Evolutionary conservation across 2,329 filamentous ascomycete genomes (phyloP), one percentile per base, ranked within the genome.

Genomic region (Ophiostoma tasmaniense): DNA sequence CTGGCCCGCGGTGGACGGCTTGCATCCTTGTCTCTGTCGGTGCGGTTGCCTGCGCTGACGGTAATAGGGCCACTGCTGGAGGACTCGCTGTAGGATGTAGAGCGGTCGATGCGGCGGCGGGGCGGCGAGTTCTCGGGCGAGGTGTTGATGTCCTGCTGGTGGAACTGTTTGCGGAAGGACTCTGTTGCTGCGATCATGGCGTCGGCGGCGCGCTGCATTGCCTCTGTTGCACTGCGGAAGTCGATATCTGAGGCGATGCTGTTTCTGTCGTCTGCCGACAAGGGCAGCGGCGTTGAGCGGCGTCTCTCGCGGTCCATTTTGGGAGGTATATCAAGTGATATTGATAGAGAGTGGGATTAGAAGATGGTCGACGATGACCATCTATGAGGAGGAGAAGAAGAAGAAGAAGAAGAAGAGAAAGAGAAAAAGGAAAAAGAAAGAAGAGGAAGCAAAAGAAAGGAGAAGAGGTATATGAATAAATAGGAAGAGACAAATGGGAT

Each of bases 111-210:
- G 62, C 33, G 33, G 62, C 33, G 62, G 13, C 35, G 64, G 10
- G 64, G 10, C 2, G 35, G 35, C 4, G 64, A 65, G 30, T 35
- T 33, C 17, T 33, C 28, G 35, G 33, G 62, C 62, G 62, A 65
- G n/a, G 35, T 6, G 20, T 37, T 22, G 61, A 20, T 64, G 17
- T 62, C 59, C 28, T 72, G 62, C 22, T 72, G 69, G 17, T 71
- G 70, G 45, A 74, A 74, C 71, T 75, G 74, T 17, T 67, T 68
- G 39, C 73, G 71, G 61, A 76, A 75, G 8, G 75, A 74, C 64
- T 75, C 74, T 3, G 75, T 76, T 30, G 75, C 75, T 22, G 73
- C 73, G 2, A 73, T 71, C 75, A 77, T 76, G 64, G 75, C 75
- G 52, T 76, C 73, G 50, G 75, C 75, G 8, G 76, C 76, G 22